Conservation (phyloP, 1,284 basidiomycete species). For the Rhizoctonia solani region DNA sequence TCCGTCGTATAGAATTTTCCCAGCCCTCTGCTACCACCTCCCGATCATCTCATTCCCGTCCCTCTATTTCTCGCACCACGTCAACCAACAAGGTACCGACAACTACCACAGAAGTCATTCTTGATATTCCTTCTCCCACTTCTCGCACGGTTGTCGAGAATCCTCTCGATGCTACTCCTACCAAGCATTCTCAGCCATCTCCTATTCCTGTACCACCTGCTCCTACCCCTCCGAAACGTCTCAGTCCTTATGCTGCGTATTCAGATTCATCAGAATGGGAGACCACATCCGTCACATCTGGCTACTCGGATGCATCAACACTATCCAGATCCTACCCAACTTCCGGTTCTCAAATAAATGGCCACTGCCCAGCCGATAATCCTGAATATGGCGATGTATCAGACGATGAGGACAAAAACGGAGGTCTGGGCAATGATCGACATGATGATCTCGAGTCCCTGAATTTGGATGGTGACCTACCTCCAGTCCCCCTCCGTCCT, state of each 20-base stretch:
- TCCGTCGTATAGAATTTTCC: background rate
- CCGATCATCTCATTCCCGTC: constrained; percentile 18
- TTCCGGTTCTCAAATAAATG: constrained; percentile 12
- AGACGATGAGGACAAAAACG: constrained; percentile 38
- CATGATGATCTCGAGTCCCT: constrained; percentile 32
- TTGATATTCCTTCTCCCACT: constrained; percentile 20
- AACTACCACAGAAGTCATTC: constrained; percentile 19
- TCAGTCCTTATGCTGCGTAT: constrained; percentile 12
- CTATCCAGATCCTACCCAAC: constrained; percentile 34
- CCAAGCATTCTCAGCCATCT: constrained; percentile 4
- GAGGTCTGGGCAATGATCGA: constrained; percentile 27
- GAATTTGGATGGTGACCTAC: constrained; percentile 48
- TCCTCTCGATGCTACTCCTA: constrained; percentile 21
- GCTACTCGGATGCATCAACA: constrained; percentile 26
- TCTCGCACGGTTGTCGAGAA: constrained; percentile 28
- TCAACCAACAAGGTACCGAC: constrained; percentile 31
- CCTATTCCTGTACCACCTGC: constrained; percentile 3
- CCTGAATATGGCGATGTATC: constrained; percentile 32
- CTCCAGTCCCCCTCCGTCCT: constrained; percentile 93
- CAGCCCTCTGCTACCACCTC: constrained; percentile 6
- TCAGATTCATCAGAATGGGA: constrained; percentile 34
- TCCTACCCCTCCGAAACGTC: background rate
- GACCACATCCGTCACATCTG: constrained; percentile 33
- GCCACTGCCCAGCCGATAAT: constrained; percentile 13
- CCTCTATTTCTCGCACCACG: constrained; percentile 18